Evolutionary conservation across 352 stramenopile species (phyloP), one percentile per base, ranked within the genome.

Genomic region (Lagenidium giganteum): DNA sequence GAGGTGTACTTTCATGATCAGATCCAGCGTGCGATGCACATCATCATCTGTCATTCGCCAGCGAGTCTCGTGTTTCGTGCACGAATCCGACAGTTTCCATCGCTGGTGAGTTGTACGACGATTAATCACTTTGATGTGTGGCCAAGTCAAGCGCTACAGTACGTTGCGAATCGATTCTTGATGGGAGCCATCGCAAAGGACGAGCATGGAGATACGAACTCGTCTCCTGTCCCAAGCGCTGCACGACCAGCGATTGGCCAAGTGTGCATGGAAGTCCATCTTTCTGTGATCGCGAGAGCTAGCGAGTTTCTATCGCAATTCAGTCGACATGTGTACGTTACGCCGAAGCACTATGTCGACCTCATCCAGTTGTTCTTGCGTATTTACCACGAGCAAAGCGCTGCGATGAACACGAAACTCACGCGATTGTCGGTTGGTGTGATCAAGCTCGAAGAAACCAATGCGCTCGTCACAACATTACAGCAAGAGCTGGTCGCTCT

Each of bases 81-180:
- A 2, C 72, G 84, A 2, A 73, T 97, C 16, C 73, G 89, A 3
- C 91, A 95, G 52, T 98, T 98, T 21, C 92, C 92, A 13, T 89
- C 88, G 5, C 53, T 98, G 4, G 82, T 97, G 23, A 97, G 97
- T 54, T 97, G 91, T 53, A 96, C 81, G 17, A 97, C 89, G 1
- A 96, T 96, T 31, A 83, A 96, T 39, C 97, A 78, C 65, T 98
- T 98, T 47, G 70, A 92, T n/a, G 83, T 88, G 36, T 98, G 92
- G 92, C 90, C 92, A 0, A 67, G 67, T 40, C 68, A 74, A 23
- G 92, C 92, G 11, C 60, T 98, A 13, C 69, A 92, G 43, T 89
- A 83, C 33, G 80, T 93, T 31, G 79, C 81, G 0, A 70, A 91
- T 43, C 71, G 76, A 11, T 79, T 79, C 34, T 33, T 62, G n/a